Percentiles rank a stretch among this genome's conserved stretches.
Evolutionary conservation across 768 basidiomycete species (phyloP).

Genomic region (Termitomyces sp.): DNA sequence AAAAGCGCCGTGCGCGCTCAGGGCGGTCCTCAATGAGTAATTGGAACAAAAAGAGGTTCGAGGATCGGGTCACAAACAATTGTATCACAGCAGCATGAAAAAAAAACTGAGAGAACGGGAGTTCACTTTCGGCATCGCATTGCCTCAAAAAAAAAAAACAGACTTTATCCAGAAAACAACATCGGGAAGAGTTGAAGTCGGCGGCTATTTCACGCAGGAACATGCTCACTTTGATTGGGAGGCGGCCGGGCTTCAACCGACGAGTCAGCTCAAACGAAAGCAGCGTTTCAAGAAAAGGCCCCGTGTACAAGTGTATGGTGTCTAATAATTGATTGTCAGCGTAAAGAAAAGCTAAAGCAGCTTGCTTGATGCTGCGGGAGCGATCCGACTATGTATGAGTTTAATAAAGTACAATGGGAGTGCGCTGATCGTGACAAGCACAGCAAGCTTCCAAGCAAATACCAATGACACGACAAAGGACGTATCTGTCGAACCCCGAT

Average conservation of each 20-base stretch:
- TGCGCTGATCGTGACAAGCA: constrained; percentile 93
- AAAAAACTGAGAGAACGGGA: background rate
- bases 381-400: constrained; percentile 74
- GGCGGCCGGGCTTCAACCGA: background rate
- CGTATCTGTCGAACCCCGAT: constrained; percentile 53
- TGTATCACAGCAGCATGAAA: background rate
- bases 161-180: background rate
- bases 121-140: background rate
- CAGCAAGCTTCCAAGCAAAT: constrained; percentile 92
- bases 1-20: too few species aligned
- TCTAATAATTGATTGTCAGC: background rate
- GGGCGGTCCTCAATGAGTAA: background rate
- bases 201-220: background rate
- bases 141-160: background rate
- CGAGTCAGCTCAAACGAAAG: background rate
- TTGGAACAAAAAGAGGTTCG: background rate
- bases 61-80: background rate
- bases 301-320: constrained; percentile 2
- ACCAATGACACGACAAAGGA: constrained; percentile 83
- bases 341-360: constrained; percentile 42
- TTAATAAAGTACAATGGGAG: constrained; percentile 91
- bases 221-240: background rate
- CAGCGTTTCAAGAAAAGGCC: background rate
- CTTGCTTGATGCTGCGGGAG: constrained; percentile 93
- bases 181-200: background rate